Base-by-base conservation (phyloP, 192 early-diverging fungal species). In the Piromyces finnis region DNA sequence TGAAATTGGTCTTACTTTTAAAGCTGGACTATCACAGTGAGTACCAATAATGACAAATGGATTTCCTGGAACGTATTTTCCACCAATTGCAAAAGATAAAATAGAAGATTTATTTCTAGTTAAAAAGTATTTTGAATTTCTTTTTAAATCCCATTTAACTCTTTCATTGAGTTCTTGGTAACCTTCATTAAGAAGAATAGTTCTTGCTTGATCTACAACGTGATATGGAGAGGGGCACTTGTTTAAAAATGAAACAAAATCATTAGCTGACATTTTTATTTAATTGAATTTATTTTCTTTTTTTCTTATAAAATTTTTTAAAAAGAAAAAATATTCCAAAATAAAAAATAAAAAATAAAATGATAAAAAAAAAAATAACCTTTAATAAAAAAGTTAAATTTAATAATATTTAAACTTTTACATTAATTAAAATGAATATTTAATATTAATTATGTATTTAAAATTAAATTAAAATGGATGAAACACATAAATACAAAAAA, bases 1-100 rank as follows among this genome's bases (percentile, higher is more conserved):
- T 29, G 95, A 97, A 51, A 95, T 87, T 26, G 98, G 98, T 86
- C 97, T 99, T 81, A 93, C 92, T 89, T 96, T 99, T 79, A 98
- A 87, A 85, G 97, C 98, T 28, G 97, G 98, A 27, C 94, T 96
- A 85, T 99, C 98, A 28, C 96, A 96, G 85, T 99, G 98, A 5
- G 98, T 96, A 36, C 93, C 98, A 77, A 98, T 88, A 37, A 97
- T 94, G 28, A 94, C 91, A 80, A 97, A 90, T 15, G 96, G 95
- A 79, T 77, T 30, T 26, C 94, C 94, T 32, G 93, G 87, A 77
- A 87, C 85, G 81, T 93, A 95, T 83, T 92, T 88, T 80, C 95
- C 94, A 80, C 97, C 97, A 32, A 99, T 93, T 18, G 92, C 93
- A 89, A 99, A 99, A 6, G 96, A 96, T 78, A 97, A 90, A 30